Evolutionary conservation across 148 eudicot genomes (phyloP), one percentile per base, ranked within the genome.

Genomic region (Vaccinium corymbosum): DNA sequence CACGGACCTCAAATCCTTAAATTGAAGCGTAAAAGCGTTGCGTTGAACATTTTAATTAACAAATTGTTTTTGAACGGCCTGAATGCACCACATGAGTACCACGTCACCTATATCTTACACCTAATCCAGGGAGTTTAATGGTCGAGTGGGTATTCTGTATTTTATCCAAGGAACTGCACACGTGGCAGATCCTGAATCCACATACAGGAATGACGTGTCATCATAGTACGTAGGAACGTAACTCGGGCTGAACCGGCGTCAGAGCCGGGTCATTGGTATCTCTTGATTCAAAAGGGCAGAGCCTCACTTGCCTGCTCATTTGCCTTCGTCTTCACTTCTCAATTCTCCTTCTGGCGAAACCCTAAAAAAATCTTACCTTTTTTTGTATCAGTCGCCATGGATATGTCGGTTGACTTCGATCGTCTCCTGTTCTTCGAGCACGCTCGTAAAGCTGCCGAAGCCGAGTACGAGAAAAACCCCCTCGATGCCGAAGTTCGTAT

Each of bases 371-470:
- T n/a, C 56, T 38, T 25, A 29, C 17, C 19, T 27, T 6, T 13
- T 4, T 8, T 35, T 71, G 78, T 25, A 50, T 56, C 48, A 4
- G 78, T 70, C 51, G 83, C 71, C 17, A 93, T 93, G 97, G 94
- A 93, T 20, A 89, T 92, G 97, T 83, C 87, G 6, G 84, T 35
- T 72, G 97, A 95, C 11, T 81, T 95, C 16, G 97, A 95, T 80
- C 93, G 95, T 11, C 76, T 94, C 0, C 83, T 94, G 46, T 93
- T 92, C 88, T 94, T 94, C 87, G 97, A 95, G 80, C 95, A 92
- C 32, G 91, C 95, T 87, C 94, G 98, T 82, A 93, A 91, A 78
- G 51, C 90, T 6, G 90, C 94, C 12, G 97, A 94, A 87, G 89
- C 89, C 32, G 62, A 88, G 62, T 93, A 95, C 85, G 77, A 86